These are phyloP conservation scores for Xylaria sp. DNA, from an alignment of 2,329 filamentous ascomycete genomes.

Conservation along the genomic window DNA sequence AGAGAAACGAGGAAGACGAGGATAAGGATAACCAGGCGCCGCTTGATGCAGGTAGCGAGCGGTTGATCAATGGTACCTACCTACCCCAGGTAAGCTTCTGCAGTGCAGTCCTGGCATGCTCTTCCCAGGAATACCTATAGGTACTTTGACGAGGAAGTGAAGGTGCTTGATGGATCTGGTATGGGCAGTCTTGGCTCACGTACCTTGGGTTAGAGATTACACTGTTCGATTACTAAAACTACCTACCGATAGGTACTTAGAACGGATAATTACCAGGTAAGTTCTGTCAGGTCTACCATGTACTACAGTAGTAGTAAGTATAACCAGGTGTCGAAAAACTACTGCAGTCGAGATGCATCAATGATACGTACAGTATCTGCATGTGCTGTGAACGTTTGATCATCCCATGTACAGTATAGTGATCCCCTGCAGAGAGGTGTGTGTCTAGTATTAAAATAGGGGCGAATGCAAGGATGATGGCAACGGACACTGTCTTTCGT, in stretches of 20 bases:
- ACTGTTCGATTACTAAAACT: background rate
- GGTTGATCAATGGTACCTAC: slow-evolving; percentile 15
- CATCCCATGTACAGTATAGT: slow-evolving; percentile 9
- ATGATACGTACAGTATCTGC: slow-evolving; percentile 11
- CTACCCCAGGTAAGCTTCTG: background rate
- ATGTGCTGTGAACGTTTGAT: slow-evolving; percentile 30
- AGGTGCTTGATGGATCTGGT: slow-evolving; percentile 23
- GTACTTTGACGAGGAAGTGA: slow-evolving; percentile 27
- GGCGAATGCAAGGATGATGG: slow-evolving; percentile 18
- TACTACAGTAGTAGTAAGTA: background rate
- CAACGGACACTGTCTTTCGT: slow-evolving; percentile 17
- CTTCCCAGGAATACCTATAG: background rate
- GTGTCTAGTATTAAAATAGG: slow-evolving; percentile 22
- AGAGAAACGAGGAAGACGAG: slow-evolving; percentile 17
- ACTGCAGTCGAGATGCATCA: background rate
- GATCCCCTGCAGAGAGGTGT: slow-evolving; percentile 22
- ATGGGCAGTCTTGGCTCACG: slow-evolving; percentile 15
- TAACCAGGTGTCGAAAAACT: background rate
- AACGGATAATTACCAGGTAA: background rate
- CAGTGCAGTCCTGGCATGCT: slow-evolving; percentile 3
- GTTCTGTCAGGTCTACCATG: background rate
- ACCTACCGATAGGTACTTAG: background rate
- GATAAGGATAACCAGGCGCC: slow-evolving; percentile 5
- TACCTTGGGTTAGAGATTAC: slow-evolving; percentile 15
- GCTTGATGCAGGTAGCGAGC: slow-evolving; percentile 10